Base-by-base conservation (phyloP, 768 basidiomycete genomes). In the Pulveroboletus sp. region DNA sequence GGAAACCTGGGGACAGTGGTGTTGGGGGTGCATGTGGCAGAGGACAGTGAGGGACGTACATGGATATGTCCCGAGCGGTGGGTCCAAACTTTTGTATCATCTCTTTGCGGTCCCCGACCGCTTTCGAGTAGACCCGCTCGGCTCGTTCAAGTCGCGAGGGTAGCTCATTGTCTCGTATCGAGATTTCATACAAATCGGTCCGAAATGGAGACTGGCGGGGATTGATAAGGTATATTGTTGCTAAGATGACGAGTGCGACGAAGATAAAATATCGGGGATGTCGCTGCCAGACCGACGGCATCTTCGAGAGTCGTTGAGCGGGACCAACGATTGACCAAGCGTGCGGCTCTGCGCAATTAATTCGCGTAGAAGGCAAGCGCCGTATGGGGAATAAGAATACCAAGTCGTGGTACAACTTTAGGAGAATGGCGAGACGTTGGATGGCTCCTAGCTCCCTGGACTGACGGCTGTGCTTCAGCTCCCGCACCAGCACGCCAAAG, bases 11-110 rank as follows among this genome's bases (percentile, higher is more conserved):
- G 36, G 33, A 39, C 47, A 37, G 8, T 21, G 21, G 21, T 21
- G 18, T 30, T 43, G 37, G 42, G 15, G 10, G 35, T 49, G 42
- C 32, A 51, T 21, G 50, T 36, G 54, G 31, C n/a, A 46, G 39
- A 17, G 32, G 50, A 33, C 27, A 26, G 33, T 17, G 28, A 38
- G 37, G 15, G 39, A 48, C 55, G 45, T 24, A 66, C 81, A 77
- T 67, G 21, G 49, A 62, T 28, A 82, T 70, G 39, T 80, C 74
- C 38, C 71, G 71, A 10, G 77, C 62, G 0, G 66, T 70, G 15
- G 81, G 78, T 1, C 82, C 82, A 66, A 76, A 81, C 57, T 71
- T 76, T 51, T 71, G 67, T 58, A 83, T 79, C 48, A 83, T 67
- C 24, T 66, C 72, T 49, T 75, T 66, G 36, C 81, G 67, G 35